Conservation (phyloP, 2,329 filamentous ascomycete species). For the Pestalotiopsis sp. region DNA sequence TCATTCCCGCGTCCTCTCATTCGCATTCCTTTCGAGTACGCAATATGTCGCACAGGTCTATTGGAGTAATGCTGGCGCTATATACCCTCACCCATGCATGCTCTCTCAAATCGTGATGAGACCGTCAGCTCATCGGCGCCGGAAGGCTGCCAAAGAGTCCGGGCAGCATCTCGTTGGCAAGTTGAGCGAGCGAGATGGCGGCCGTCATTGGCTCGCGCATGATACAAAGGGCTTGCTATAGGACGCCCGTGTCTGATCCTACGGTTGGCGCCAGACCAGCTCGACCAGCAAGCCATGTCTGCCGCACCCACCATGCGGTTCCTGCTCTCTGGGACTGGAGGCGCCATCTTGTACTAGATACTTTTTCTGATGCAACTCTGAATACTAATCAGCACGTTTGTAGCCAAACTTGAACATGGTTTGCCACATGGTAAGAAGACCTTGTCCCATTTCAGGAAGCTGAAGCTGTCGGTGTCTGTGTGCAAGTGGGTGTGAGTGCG, state of each 20-base stretch:
- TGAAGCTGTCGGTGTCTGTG: not conserved
- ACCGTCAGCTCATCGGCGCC: not conserved
- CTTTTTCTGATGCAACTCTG: not conserved
- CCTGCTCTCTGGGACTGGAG: not conserved
- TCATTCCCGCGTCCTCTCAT: not conserved
- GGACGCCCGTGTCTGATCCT: not conserved
- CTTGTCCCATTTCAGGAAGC: not conserved
- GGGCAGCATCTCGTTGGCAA: not conserved
- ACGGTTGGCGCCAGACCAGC: not conserved
- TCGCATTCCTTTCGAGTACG: not conserved
- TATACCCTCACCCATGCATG: not conserved
- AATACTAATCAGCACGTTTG: not conserved
- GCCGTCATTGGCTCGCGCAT: not conserved
- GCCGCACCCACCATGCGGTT: not conserved
- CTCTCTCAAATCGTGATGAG: not conserved
- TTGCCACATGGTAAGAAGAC: not conserved
- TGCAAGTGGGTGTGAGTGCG: not conserved
- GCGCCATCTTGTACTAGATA: not conserved
- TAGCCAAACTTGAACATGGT: not conserved
- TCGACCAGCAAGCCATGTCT: not conserved
- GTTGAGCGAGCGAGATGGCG: not conserved
- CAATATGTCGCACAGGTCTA: not conserved
- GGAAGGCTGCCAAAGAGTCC: not conserved
- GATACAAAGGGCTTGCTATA: not conserved
- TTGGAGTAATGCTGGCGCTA: not conserved